Base-by-base conservation (phyloP, 2,329 filamentous ascomycete species). In the Colletotrichum graminicola region DNA sequence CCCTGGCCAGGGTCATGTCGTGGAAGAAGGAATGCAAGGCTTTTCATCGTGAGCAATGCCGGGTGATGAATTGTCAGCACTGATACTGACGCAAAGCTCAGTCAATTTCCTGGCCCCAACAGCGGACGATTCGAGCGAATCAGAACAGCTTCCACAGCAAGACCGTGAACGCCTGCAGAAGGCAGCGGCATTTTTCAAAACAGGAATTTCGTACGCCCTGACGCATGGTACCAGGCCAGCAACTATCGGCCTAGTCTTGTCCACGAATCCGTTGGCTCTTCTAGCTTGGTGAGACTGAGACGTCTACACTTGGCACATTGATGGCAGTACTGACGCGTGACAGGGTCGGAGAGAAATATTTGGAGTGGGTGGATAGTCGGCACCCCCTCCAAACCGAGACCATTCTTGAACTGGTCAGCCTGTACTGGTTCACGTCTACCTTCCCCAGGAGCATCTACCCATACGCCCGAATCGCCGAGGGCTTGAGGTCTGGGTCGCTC, bases 401-500 rank as follows among this genome's bases (percentile, higher is more conserved):
- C 2, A 86, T 90, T 14, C 78, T 90, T 3, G 81, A 83, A n/a
- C 77, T 81, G 26, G 82, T 87, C 18, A 84, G 83, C 1, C 75
- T 90, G 5, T 90, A 88, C 75, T 90, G 88, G 87, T 79, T 89
- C 68, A 88, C 86, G 0, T 83, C 83, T 26, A 85, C 81, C 8
- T 83, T 83, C 52, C 82, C 85, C 0, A 81, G 81, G 12, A 83
- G 79, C 18, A 83, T 88, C 39, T 90, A 85, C 76, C 81, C 84
- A 1, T 89, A 89, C 69, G 81, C 85, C 5, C 4, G 23, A 1
- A 6, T 64, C 18, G 59, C 54, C 0, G 14, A 55, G 10, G 11
- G 16, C 8, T 16, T 59, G 0, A 26, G n/a, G 5, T 6, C 29
- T 2, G 74, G 62, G 32, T 54, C 26, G 39, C 12, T 29, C 29